Evolutionary conservation across 2,329 filamentous ascomycete species (phyloP).

Genomic region (Pseudocercospora crystallina): DNA sequence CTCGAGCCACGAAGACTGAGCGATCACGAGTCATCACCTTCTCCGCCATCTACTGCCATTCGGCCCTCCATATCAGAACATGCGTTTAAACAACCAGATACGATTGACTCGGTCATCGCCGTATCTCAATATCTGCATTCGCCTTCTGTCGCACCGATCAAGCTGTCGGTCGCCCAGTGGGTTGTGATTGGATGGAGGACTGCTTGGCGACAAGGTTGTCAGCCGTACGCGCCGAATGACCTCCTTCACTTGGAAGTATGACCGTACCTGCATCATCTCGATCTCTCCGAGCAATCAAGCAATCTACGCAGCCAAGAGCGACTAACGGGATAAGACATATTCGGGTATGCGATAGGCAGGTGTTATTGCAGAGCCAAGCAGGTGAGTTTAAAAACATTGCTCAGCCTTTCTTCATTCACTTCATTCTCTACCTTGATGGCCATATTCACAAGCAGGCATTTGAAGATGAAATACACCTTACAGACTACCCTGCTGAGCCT

Average conservation of each 20-base stretch:
- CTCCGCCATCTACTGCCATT: no score
- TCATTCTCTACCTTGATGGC: slow-evolving; percentile 1
- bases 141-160: no score
- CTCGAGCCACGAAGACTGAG: no score
- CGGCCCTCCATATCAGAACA: no score
- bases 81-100: neutral
- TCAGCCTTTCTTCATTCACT: slow-evolving; percentile 2
- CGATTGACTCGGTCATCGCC: neutral
- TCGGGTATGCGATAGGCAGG: slow-evolving; percentile 14
- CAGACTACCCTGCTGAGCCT: neutral
- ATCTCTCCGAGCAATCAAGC: neutral
- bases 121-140: no score
- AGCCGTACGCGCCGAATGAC: neutral
- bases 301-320: neutral
- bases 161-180: no score
- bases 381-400: slow-evolving; percentile 5
- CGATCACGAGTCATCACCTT: no score
- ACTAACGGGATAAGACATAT: slow-evolving; percentile 10
- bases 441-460: neutral
- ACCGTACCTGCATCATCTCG: slow-evolving; percentile 12
- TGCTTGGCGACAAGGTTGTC: slow-evolving; percentile 11
- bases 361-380: slow-evolving; percentile 2
- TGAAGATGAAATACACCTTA: neutral
- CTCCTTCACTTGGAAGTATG: slow-evolving; percentile 7
- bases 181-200: slow-evolving; percentile 6